Evolutionary conservation across 768 basidiomycete species (phyloP).

Genomic region (Tylopilus vinaceipallidus): DNA sequence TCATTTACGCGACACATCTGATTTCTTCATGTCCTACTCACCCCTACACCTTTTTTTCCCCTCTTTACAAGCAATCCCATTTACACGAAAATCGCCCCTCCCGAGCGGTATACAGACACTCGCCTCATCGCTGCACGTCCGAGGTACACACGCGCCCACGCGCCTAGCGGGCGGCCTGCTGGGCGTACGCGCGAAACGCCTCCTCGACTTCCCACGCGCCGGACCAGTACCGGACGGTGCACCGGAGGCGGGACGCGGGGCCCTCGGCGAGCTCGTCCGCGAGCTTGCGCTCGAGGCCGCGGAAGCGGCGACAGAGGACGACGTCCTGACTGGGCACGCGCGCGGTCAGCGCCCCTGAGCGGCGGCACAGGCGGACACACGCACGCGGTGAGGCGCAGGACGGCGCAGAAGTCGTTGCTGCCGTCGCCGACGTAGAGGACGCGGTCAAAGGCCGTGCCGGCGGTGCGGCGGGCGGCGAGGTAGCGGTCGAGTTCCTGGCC

Average conservation of each 20-base stretch:
- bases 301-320: slow-evolving; percentile 73
- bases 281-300: slow-evolving; percentile 80
- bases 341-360: background rate
- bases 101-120: too few relatives aligned
- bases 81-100: too few relatives aligned
- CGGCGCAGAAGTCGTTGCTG: slow-evolving; percentile 92
- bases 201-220: slow-evolving; percentile 98
- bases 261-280: slow-evolving; percentile 53
- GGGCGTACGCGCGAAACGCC: slow-evolving; percentile 43
- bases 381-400: slow-evolving; percentile 74
- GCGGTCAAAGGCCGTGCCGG: slow-evolving; percentile 64
- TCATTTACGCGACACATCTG: too few relatives aligned
- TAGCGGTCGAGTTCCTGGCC: slow-evolving; percentile 93
- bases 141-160: too few relatives aligned
- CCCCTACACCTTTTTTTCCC: too few relatives aligned
- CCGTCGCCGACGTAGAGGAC: slow-evolving; percentile 94
- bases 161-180: too few relatives aligned
- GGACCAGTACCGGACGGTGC: slow-evolving; percentile 79
- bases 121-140: too few relatives aligned
- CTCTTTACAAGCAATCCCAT: too few relatives aligned
- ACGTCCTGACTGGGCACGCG: slow-evolving; percentile 64
- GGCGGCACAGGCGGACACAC: background rate
- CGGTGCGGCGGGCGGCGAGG: slow-evolving; percentile 44
- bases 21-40: too few relatives aligned
- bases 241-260: slow-evolving; percentile 57